Base-by-base conservation (phyloP, 2,329 filamentous ascomycete genomes). In the Ciborinia camelliae region DNA sequence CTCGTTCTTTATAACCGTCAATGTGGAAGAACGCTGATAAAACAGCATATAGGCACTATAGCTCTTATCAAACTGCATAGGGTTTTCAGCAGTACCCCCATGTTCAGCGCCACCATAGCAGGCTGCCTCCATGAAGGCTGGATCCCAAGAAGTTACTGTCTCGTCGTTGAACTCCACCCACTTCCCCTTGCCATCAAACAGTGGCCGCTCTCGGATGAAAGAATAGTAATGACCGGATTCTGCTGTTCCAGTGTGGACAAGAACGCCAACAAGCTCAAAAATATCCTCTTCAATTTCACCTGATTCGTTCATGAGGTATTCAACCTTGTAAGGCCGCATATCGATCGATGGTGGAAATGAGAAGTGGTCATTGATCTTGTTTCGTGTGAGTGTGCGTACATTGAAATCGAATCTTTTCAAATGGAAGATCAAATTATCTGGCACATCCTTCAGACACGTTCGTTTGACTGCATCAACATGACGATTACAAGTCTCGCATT, bases 141-240 rank as follows among this genome's bases (percentile, higher is more conserved):
- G 86, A 70, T 97, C 89, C 81, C 94, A 97, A 1, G 81, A 77
- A 23, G 81, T 86, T 30, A 97, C 93, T 58, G 85, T 81, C n/a
- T 92, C 88, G 75, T 99, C 95, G 71, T 99, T 98, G 77, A 97
- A 97, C 73, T 97, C 91, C 12, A 96, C 83, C 95, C 95, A 99
- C 6, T 79, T 61, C 76, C 77, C 62, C 72, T 78, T 14, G 79
- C 79, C 5, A 41, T 78, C 75, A 18, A 76, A 76, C 26, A 82
- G 81, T 26, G 91, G 86, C 23, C 92, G 85, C 75, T 97, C 90
- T 62, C 92, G 90, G 68, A 96, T 92, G 75, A 92, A 98, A 0
- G 94, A 98, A 77, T 97, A 98, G 78, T 99, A 99, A 76, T 99
- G 95, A 0, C 95, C 95, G 35, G 92, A 94, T 74, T 97, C 92